A percentile compares a stretch with the other conserved stretches of the same genome.
Conservation (phyloP, 2,329 filamentous ascomycete species). For the Aureobasidium sp. region DNA sequence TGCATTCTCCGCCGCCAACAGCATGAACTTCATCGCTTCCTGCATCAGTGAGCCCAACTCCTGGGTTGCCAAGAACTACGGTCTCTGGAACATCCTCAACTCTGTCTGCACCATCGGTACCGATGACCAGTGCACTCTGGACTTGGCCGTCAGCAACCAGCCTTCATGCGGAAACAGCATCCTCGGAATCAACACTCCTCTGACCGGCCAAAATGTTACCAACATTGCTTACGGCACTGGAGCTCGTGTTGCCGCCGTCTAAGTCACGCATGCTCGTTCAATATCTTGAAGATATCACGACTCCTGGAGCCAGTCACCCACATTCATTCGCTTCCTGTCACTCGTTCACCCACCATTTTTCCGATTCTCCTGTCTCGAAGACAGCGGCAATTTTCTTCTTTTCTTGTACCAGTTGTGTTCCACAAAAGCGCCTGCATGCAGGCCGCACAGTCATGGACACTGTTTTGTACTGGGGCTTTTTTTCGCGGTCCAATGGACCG, state of each 20-base stretch:
- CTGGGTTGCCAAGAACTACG: conserved; percentile 47
- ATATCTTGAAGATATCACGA: neutral
- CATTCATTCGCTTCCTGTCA: conserved; percentile 4
- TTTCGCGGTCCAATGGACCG: neutral
- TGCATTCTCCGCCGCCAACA: conserved; percentile 48
- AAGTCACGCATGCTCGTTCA: neutral
- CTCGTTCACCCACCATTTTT: neutral
- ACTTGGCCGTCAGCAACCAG: conserved; percentile 23
- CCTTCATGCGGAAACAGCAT: conserved; percentile 19
- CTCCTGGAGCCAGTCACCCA: neutral
- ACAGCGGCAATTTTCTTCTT: neutral
- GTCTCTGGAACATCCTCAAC: conserved; percentile 43
- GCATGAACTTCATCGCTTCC: conserved; percentile 47
- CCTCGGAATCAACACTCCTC: conserved; percentile 19
- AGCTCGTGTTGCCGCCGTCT: conserved; percentile 10
- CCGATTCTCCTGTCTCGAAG: conserved; percentile 4
- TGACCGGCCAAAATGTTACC: conserved; percentile 16
- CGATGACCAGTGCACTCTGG: conserved; percentile 22
- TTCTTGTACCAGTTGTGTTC: neutral
- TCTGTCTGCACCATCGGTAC: conserved; percentile 25
- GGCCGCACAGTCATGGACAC: neutral
- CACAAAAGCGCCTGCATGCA: neutral
- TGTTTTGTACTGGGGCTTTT: neutral
- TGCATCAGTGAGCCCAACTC: conserved; percentile 27
- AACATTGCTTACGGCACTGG: conserved; percentile 23